phyloP scores from a whole-genome alignment of 2,329 filamentous ascomycete genomes.

The Chrysosporium queenslandicum region DNA sequence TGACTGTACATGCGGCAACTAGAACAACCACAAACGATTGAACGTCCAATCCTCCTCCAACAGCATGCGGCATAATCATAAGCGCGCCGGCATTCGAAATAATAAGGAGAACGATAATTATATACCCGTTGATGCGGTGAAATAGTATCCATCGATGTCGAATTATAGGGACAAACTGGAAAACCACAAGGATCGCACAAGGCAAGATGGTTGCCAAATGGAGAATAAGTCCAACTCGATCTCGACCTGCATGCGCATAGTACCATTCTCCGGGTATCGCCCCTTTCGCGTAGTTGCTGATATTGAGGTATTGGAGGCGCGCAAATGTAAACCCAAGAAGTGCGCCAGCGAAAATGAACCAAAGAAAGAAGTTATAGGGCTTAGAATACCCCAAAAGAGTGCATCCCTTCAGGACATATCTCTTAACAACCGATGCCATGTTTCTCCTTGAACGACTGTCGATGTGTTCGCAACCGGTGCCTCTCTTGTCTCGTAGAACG shows the following conservation, averaged over 20 bases:
- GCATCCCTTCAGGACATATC: neutral
- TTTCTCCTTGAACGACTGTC: no score
- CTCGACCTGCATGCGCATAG: conserved; percentile 26
- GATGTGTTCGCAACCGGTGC: no score
- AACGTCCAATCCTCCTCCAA: conserved; percentile 46
- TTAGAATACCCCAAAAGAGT: neutral
- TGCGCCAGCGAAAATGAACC: conserved; percentile 38
- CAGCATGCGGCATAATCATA: conserved; percentile 43
- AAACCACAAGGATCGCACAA: conserved; percentile 31
- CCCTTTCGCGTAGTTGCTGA: conserved; percentile 25
- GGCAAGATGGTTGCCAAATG: conserved; percentile 31
- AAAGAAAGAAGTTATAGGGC: conserved; percentile 11
- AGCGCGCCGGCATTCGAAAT: conserved; percentile 42
- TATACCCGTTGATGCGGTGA: conserved; percentile 53
- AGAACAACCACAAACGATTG: conserved; percentile 33
- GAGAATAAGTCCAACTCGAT: conserved; percentile 35
- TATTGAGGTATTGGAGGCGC: conserved; percentile 42
- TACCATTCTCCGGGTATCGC: conserved; percentile 38
- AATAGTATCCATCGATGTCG: conserved; percentile 42
- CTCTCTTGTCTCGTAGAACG: no score
- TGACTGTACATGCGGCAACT: conserved; percentile 8
- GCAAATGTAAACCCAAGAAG: conserved; percentile 43
- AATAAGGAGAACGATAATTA: conserved; percentile 42
- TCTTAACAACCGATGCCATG: neutral
- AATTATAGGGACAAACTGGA: conserved; percentile 38